Conservation (phyloP, 73 alveolate species). For the Uronychia setigera region DNA sequence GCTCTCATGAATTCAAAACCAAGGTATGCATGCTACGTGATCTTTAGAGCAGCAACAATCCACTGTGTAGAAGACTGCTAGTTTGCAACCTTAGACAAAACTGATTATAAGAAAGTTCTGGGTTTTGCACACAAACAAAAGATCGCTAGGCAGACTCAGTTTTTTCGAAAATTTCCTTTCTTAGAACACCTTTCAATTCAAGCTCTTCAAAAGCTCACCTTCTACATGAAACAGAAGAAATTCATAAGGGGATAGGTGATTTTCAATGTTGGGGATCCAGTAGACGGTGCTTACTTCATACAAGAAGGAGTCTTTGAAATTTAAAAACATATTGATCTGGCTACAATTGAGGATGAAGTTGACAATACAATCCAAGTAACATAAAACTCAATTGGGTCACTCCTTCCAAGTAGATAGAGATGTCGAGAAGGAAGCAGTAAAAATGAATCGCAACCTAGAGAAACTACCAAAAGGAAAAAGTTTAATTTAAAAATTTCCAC, state of each 20-base stretch:
- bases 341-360: not conserved
- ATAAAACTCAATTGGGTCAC: not conserved
- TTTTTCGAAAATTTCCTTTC: constrained; percentile 41
- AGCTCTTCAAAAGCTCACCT: not conserved
- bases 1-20: constrained; percentile 64
- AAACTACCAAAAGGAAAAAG: not conserved
- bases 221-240: not conserved
- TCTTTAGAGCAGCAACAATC: constrained; percentile 56
- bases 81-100: constrained; percentile 46
- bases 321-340: not conserved
- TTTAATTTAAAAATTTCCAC: not conserved
- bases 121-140: constrained; percentile 43
- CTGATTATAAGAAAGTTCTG: constrained; percentile 42
- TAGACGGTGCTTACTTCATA: not conserved
- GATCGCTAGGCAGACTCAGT: constrained; percentile 32
- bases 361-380: not conserved
- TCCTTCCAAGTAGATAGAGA: not conserved
- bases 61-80: constrained; percentile 25
- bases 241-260: not conserved
- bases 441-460: too few species aligned
- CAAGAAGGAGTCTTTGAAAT: not conserved
- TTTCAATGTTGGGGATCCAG: not conserved
- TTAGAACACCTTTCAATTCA: constrained; percentile 24
- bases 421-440: too few species aligned
- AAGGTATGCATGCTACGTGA: not conserved